Conservation (phyloP, 2,329 filamentous ascomycete genomes). For the Colletotrichum higginsianum region DNA sequence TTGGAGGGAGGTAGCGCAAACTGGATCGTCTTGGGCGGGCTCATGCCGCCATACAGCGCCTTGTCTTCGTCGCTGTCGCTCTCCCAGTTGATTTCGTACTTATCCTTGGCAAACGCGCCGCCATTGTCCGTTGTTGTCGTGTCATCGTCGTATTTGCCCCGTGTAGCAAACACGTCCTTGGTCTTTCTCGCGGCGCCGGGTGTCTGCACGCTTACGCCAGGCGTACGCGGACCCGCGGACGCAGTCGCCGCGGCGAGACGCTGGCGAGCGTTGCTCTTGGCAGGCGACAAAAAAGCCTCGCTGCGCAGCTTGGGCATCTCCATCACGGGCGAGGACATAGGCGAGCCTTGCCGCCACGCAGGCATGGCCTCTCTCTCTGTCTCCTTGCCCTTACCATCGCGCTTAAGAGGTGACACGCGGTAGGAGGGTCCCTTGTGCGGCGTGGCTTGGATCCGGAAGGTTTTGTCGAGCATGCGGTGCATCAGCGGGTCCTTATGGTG, state of each 20-base stretch:
- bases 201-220: constrained; percentile 89
- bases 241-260: constrained; percentile 59
- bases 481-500: constrained; percentile 81
- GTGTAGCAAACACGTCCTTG: constrained; percentile 62
- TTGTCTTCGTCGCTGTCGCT: constrained; percentile 78
- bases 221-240: constrained; percentile 72
- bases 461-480: constrained; percentile 95
- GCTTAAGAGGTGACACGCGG: constrained; percentile 63
- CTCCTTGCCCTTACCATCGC: constrained; percentile 46
- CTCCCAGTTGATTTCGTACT: constrained; percentile 79
- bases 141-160: constrained; percentile 44
- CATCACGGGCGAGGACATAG: constrained; percentile 82
- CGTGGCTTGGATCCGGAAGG: constrained; percentile 93
- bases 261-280: constrained; percentile 63
- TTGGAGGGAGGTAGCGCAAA: constrained; percentile 85
- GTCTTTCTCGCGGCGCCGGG: constrained; percentile 70
- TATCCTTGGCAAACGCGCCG: constrained; percentile 47
- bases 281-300: constrained; percentile 87
- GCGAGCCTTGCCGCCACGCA: constrained; percentile 67
- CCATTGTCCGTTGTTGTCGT: constrained; percentile 43
- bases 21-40: constrained; percentile 93
- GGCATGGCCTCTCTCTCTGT: constrained; percentile 53
- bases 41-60: constrained; percentile 78
- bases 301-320: constrained; percentile 86
- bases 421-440: constrained; percentile 73